A percentile compares a stretch with the other conserved stretches of the same genome.
Conservation (phyloP, 192 early-diverging fungal genomes). For the Coemansia sp. region DNA sequence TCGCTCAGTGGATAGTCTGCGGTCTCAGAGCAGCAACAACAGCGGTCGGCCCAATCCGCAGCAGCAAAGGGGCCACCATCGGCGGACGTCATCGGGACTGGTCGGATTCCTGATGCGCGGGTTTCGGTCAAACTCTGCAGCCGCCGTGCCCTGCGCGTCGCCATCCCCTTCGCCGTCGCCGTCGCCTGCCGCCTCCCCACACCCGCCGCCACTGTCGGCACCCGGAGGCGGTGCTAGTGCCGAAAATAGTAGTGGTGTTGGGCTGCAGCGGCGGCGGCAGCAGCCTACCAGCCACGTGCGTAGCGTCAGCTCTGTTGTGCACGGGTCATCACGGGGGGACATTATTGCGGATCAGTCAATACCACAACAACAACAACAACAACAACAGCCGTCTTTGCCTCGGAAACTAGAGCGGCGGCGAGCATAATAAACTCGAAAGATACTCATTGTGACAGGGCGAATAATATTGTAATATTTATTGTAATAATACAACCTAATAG, state of each 20-base stretch:
- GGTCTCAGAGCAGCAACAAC: neutral
- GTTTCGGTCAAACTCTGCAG: constrained; percentile 13
- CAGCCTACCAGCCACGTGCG: constrained; percentile 11
- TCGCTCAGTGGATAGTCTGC: constrained; percentile 1
- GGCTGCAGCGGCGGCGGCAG: neutral
- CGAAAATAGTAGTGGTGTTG: neutral
- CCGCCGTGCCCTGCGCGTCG: constrained; percentile 4
- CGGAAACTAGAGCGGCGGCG: too few species aligned
- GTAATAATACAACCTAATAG: too few species aligned
- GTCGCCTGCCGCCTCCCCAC: constrained; percentile 3
- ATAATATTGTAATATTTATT: too few species aligned
- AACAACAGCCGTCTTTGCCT: too few species aligned
- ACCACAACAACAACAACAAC: neutral
- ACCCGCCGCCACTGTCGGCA: neutral
- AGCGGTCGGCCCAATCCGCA: neutral
- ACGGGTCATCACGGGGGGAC: neutral
- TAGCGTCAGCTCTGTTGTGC: constrained; percentile 12
- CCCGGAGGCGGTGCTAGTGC: neutral
- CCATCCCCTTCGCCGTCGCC: constrained; percentile 3
- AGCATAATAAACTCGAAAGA: neutral
- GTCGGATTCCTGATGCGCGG: constrained; percentile 40
- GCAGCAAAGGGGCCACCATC: constrained; percentile 15
- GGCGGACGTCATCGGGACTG: constrained; percentile 41
- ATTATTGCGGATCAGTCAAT: neutral
- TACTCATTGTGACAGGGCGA: too few species aligned